These are phyloP conservation scores for Podaxis sp. DNA, from an alignment of 768 basidiomycete genomes.

Conservation along the genomic window DNA sequence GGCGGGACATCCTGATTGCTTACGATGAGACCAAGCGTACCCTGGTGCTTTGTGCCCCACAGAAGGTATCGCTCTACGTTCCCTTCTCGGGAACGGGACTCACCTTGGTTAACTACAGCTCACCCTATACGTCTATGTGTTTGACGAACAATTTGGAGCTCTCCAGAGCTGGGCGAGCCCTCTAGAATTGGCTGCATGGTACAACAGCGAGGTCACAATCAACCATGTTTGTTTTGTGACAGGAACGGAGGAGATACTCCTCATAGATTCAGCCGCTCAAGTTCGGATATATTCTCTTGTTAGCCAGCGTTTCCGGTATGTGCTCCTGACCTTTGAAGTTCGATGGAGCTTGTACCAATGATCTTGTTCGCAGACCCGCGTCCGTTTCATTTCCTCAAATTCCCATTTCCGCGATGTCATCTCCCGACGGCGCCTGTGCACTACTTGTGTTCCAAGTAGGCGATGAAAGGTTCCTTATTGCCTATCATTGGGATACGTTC, in stretches of 20 bases:
- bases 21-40: conserved; percentile 54
- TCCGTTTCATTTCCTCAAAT: conserved; percentile 28
- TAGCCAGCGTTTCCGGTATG: conserved; percentile 54
- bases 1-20: conserved; percentile 41
- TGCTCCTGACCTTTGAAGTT: not conserved
- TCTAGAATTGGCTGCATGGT: conserved; percentile 45
- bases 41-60: conserved; percentile 42
- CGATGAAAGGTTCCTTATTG: conserved; percentile 1
- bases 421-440: conserved; percentile 58
- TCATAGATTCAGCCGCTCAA: conserved; percentile 44
- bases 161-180: conserved; percentile 43
- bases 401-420: conserved; percentile 41
- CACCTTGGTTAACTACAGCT: conserved; percentile 23
- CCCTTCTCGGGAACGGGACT: not conserved
- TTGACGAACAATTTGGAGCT: conserved; percentile 43
- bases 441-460: conserved; percentile 30
- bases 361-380: conserved; percentile 37
- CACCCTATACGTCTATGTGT: conserved; percentile 43
- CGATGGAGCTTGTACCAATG: not conserved
- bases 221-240: conserved; percentile 41
- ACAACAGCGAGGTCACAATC: conserved; percentile 21
- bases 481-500: conserved; percentile 58
- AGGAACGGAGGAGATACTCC: conserved; percentile 51
- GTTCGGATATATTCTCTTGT: conserved; percentile 54
- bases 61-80: conserved; percentile 32